Conservation (phyloP, 2,329 filamentous ascomycete species). For the Ascochyta fabae region DNA sequence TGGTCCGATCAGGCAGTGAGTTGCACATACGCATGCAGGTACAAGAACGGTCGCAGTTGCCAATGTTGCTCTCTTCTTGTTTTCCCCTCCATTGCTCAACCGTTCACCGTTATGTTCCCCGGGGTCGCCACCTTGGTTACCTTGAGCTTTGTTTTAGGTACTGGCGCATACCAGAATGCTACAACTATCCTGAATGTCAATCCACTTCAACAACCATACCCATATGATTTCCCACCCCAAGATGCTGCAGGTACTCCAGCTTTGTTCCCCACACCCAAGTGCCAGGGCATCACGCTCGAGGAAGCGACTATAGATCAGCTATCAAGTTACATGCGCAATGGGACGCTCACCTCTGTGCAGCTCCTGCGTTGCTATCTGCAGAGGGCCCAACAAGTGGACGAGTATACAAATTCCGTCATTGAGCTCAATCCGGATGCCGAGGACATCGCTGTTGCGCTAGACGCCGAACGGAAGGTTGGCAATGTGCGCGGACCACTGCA, state of each 20-base stretch:
- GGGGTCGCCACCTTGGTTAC: background rate
- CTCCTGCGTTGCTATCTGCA: slow-evolving; percentile 55
- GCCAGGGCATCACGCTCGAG: slow-evolving; percentile 66
- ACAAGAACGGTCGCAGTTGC: slow-evolving; percentile 8
- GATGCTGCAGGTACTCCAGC: slow-evolving; percentile 32
- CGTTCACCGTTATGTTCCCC: background rate
- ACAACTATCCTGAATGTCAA: slow-evolving; percentile 23
- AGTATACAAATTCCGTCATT: slow-evolving; percentile 69
- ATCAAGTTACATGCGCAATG: slow-evolving; percentile 63
- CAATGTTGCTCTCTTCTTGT: background rate
- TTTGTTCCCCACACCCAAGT: slow-evolving; percentile 68
- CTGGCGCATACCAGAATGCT: slow-evolving; percentile 12
- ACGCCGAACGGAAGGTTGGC: slow-evolving; percentile 65
- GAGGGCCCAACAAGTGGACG: slow-evolving; percentile 66
- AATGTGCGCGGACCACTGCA: slow-evolving; percentile 70
- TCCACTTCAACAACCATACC: slow-evolving; percentile 38
- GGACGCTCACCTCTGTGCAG: slow-evolving; percentile 31
- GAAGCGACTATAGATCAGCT: slow-evolving; percentile 74
- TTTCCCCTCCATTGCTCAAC: background rate
- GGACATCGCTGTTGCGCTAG: slow-evolving; percentile 65
- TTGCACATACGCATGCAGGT: slow-evolving; percentile 10
- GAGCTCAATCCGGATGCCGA: slow-evolving; percentile 73
- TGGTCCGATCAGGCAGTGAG: background rate
- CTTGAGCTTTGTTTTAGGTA: background rate
- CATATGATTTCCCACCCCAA: slow-evolving; percentile 46